These are phyloP conservation scores for Penicillium diatomitis DNA, from an alignment of 495 filamentous ascomycete genomes.

Conservation along the genomic window DNA sequence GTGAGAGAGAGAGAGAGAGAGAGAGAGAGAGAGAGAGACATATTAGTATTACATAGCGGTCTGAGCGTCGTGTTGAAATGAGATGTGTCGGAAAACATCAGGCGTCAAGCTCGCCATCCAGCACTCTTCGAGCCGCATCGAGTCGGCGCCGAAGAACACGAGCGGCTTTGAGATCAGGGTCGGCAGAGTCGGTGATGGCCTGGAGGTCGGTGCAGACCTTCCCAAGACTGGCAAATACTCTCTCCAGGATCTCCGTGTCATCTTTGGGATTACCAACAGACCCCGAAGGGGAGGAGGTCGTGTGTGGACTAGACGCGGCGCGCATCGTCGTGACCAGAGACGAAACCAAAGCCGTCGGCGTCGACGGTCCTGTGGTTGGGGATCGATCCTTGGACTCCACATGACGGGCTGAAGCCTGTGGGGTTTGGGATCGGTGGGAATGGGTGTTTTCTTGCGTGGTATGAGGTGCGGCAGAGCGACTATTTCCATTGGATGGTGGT, in stretches of 20 bases:
- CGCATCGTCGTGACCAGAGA: conserved; percentile 32
- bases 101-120: conserved; percentile 56
- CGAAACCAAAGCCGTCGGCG: conserved; percentile 30
- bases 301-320: conserved; percentile 31
- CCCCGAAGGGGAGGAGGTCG: conserved; percentile 20
- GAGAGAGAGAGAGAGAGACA: neutral
- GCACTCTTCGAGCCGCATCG: conserved; percentile 59
- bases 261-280: conserved; percentile 47
- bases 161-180: conserved; percentile 49
- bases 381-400: conserved; percentile 14
- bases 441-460: conserved; percentile 2
- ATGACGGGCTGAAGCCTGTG: neutral
- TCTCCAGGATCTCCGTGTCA: conserved; percentile 68
- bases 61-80: neutral
- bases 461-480: conserved; percentile 14
- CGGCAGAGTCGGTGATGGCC: conserved; percentile 36
- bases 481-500: conserved; percentile 8
- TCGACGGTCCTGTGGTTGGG: conserved; percentile 22
- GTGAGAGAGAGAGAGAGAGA: neutral
- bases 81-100: conserved; percentile 6
- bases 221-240: conserved; percentile 63
- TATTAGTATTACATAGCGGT: neutral
- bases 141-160: conserved; percentile 57
- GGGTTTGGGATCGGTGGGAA: conserved; percentile 1
- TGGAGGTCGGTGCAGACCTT: conserved; percentile 60